phyloP scores from a whole-genome alignment of 371 early-diverging fungal genomes.

The Zancudomyces culisetae region DNA sequence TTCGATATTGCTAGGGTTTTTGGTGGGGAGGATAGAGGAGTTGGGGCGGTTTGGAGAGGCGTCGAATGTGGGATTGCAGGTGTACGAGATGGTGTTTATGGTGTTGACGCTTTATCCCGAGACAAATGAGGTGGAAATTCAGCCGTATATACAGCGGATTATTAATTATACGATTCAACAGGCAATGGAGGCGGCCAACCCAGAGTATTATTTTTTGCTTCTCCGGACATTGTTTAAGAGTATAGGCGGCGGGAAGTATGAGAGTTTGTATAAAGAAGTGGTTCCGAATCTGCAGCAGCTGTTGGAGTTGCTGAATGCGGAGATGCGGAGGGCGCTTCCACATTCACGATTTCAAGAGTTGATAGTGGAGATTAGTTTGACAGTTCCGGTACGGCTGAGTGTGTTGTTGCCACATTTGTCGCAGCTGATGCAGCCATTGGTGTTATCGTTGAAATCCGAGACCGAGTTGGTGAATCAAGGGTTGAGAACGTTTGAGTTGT shows the following conservation, averaged over 20 bases:
- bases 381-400: conserved; percentile 90
- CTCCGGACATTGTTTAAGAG: conserved; percentile 83
- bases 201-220: conserved; percentile 79
- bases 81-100: conserved; percentile 87
- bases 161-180: conserved; percentile 76
- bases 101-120: conserved; percentile 85
- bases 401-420: conserved; percentile 87
- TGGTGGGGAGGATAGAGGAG: conserved; percentile 41
- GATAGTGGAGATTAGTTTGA: conserved; percentile 75
- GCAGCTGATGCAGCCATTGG: conserved; percentile 88
- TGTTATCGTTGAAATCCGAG: conserved; percentile 78
- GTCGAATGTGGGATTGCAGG: conserved; percentile 58
- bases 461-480: conserved; percentile 88
- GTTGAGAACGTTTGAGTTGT: conserved; percentile 88
- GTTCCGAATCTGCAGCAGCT: conserved; percentile 76
- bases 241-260: conserved; percentile 59
- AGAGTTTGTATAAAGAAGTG: conserved; percentile 73
- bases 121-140: conserved; percentile 70
- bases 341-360: conserved; percentile 70
- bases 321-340: conserved; percentile 52
- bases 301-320: conserved; percentile 67
- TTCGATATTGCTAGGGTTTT: conserved; percentile 21
- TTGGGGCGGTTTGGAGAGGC: conserved; percentile 63
- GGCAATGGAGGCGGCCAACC: conserved; percentile 61
- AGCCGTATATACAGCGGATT: conserved; percentile 72